A percentile compares a stretch with the other conserved stretches of the same genome.
Conservation (phyloP, 345 rosid genomes). For the Litchi chinensis region DNA sequence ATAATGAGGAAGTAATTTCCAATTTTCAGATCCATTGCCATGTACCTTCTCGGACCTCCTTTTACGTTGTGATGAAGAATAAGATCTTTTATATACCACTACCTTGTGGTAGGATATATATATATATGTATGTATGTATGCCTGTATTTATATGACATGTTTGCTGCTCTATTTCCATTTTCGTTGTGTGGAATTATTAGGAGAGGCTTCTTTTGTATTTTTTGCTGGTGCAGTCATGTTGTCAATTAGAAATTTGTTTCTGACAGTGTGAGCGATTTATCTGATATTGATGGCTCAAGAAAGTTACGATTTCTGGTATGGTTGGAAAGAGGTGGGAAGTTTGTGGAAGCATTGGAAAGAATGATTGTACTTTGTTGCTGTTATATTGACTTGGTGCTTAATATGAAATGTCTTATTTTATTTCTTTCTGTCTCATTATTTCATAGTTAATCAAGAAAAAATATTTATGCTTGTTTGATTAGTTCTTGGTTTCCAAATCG, state of each 20-base stretch:
- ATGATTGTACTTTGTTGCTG: neutral
- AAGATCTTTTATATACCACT: neutral
- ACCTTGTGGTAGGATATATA: conserved; percentile 1
- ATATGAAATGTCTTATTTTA: neutral
- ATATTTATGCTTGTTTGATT: neutral
- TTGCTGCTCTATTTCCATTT: neutral
- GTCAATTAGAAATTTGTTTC: neutral
- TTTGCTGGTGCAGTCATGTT: neutral
- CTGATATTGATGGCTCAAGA: neutral
- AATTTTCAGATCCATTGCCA: neutral
- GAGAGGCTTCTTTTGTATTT: neutral
- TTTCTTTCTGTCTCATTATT: neutral
- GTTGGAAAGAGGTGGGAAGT: too few species aligned
- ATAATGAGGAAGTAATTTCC: neutral
- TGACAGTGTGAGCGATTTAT: neutral
- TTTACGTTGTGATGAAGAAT: neutral
- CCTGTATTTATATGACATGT: neutral
- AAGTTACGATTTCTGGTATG: neutral
- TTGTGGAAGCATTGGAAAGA: neutral
- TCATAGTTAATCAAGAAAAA: neutral
- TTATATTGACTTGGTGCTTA: neutral
- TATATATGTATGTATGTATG: too few species aligned
- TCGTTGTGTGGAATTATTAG: neutral
- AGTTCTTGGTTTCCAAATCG: neutral
- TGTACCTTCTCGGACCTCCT: neutral